Conservation (phyloP, 306 rosid genomes). For the Senna tora region DNA sequence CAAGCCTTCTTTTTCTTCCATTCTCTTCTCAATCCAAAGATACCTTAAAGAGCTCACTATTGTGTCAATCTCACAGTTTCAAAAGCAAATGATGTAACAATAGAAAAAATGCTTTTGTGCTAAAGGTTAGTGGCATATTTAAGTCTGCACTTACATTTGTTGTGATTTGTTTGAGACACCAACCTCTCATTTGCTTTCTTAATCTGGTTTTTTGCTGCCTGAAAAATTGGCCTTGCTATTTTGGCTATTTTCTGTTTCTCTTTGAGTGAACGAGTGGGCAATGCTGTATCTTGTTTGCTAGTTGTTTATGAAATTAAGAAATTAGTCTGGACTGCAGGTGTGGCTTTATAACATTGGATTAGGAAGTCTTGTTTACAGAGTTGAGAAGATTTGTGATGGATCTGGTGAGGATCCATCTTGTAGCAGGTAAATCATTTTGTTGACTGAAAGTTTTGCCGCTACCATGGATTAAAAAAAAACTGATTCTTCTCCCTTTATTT, state of each 20-base stretch:
- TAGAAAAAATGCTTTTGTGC: not conserved
- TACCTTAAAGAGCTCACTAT: not conserved
- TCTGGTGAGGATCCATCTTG: constrained; percentile 95
- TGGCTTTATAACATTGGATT: constrained; percentile 85
- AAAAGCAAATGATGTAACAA: constrained; percentile 10
- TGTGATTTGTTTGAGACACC: constrained; percentile 26
- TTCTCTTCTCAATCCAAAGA: not conserved
- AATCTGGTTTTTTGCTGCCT: constrained; percentile 1
- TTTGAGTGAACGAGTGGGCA: constrained; percentile 1
- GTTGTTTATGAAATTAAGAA: constrained; percentile 36
- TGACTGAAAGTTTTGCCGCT: constrained; percentile 14
- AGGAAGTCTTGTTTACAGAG: constrained; percentile 68
- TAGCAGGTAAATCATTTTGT: constrained; percentile 72
- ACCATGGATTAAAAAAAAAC: not conserved
- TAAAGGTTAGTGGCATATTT: not conserved
- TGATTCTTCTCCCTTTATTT: constrained; percentile 13
- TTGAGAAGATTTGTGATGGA: constrained; percentile 81
- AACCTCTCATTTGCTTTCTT: constrained; percentile 25
- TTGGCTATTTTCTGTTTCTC: constrained; percentile 19
- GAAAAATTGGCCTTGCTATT: constrained; percentile 11
- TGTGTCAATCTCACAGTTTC: constrained; percentile 18
- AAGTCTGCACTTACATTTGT: not conserved
- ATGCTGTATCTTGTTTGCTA: constrained; percentile 27
- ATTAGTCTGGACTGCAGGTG: constrained; percentile 59
- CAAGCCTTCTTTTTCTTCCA: no score